Evolutionary conservation across 2,329 filamentous ascomycete genomes (phyloP).

Genomic region (Meredithiella fracta): DNA sequence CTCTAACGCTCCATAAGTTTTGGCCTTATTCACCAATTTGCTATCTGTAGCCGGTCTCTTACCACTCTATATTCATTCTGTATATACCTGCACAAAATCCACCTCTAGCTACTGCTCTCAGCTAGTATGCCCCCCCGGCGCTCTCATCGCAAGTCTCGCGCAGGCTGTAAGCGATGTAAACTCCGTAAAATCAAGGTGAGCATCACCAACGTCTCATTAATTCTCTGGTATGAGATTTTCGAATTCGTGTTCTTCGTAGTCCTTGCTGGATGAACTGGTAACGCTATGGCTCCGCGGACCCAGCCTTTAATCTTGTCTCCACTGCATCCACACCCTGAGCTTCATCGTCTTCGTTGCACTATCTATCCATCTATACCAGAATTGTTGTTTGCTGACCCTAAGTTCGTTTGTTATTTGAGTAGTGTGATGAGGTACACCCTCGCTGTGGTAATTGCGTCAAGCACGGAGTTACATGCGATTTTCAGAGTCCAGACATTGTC

Average conservation of each 20-base stretch:
- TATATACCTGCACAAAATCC: neutral
- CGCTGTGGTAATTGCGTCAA: conserved; percentile 50
- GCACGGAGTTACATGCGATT: conserved; percentile 50
- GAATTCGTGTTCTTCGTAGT: neutral
- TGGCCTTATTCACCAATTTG: too few species aligned
- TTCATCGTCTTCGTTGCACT: neutral
- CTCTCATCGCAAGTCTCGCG: conserved; percentile 54
- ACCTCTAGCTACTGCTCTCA: neutral
- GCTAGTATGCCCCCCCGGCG: conserved; percentile 43
- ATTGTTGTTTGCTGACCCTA: neutral
- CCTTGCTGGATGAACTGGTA: neutral
- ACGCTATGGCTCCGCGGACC: neutral
- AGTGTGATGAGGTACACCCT: conserved; percentile 52
- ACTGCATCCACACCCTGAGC: neutral
- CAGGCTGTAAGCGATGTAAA: conserved; percentile 51
- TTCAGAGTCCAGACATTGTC: conserved; percentile 35
- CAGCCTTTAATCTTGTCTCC: neutral
- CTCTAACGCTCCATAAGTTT: too few species aligned
- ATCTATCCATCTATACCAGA: neutral
- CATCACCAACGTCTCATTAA: neutral
- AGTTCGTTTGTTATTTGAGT: conserved; percentile 1
- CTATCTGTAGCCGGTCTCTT: neutral
- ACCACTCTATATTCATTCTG: neutral
- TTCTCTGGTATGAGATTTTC: neutral
- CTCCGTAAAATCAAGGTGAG: conserved; percentile 51